These are phyloP conservation scores for Gynostemma pentaphyllum DNA, from an alignment of 306 rosid genomes.

Conservation along the genomic window DNA sequence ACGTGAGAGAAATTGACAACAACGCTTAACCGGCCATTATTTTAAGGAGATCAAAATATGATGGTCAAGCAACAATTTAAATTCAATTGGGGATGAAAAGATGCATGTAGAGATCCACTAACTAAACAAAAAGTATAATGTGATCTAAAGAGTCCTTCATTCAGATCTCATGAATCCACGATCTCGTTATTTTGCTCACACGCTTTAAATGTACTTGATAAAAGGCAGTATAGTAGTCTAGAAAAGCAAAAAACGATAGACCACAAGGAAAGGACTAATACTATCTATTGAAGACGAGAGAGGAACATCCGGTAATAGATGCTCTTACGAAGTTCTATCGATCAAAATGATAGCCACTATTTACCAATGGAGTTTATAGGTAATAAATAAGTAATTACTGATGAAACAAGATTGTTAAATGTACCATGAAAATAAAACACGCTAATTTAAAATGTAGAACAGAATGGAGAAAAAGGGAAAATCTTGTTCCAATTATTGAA, in stretches of 20 bases:
- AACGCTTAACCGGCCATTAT: neutral
- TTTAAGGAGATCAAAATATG: neutral
- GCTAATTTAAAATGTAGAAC: neutral
- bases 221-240: neutral
- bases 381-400: neutral
- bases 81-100: neutral
- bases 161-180: neutral
- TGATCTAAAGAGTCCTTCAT: too few species aligned
- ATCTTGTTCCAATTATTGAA: neutral
- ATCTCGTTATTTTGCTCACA: neutral
- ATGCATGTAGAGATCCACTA: neutral
- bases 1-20: neutral
- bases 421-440: neutral
- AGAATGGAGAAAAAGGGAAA: neutral
- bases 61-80: neutral
- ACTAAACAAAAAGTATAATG: neutral
- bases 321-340: neutral
- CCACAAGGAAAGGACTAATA: neutral
- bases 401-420: neutral
- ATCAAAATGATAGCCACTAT: neutral
- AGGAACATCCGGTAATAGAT: neutral
- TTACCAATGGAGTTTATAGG: neutral
- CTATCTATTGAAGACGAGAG: too few species aligned
- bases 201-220: too few species aligned
- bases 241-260: neutral